A percentile compares a stretch with the other conserved stretches of the same genome.
These are phyloP conservation scores for Penicillium sp. DNA, from an alignment of 2,329 filamentous ascomycete genomes.

Conservation along the genomic window DNA sequence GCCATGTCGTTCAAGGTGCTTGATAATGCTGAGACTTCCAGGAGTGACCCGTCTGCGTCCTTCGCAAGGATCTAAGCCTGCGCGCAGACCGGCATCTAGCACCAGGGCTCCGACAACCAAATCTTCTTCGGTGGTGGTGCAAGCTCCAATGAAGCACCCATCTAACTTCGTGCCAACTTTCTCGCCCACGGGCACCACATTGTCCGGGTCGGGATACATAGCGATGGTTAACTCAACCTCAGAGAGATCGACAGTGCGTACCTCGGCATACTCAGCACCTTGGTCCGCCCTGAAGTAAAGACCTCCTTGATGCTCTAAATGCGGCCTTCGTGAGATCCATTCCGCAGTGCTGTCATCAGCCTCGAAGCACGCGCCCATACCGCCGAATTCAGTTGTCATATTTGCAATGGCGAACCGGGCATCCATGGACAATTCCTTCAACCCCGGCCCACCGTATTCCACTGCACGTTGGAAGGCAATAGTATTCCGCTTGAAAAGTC, in stretches of 20 bases:
- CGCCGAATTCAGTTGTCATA: conserved; percentile 39
- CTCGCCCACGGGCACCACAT: conserved; percentile 43
- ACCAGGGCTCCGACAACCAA: conserved; percentile 44
- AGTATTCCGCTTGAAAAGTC: conserved; percentile 47
- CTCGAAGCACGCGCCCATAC: neutral
- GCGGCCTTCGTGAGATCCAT: conserved; percentile 25
- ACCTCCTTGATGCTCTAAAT: neutral
- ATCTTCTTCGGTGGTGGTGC: conserved; percentile 49
- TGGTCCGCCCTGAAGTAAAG: conserved; percentile 42
- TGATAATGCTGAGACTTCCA: conserved; percentile 40
- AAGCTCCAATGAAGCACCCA: conserved; percentile 49
- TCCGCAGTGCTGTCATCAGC: neutral
- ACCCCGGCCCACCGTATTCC: conserved; percentile 46
- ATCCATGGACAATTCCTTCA: conserved; percentile 41
- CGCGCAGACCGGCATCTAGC: conserved; percentile 39
- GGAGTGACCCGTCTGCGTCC: conserved; percentile 44
- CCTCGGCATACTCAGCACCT: conserved; percentile 40
- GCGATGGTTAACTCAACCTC: conserved; percentile 41
- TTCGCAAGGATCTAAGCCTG: conserved; percentile 29
- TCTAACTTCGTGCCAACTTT: conserved; percentile 35
- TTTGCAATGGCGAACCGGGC: conserved; percentile 50
- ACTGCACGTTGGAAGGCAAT: conserved; percentile 46
- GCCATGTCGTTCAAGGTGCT: conserved; percentile 36
- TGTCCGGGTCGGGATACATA: conserved; percentile 44
- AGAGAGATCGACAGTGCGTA: conserved; percentile 38